Evolutionary conservation across 2,329 filamentous ascomycete species (phyloP), one percentile per base, ranked within the genome.

Genomic region (Blastomyces percursus): DNA sequence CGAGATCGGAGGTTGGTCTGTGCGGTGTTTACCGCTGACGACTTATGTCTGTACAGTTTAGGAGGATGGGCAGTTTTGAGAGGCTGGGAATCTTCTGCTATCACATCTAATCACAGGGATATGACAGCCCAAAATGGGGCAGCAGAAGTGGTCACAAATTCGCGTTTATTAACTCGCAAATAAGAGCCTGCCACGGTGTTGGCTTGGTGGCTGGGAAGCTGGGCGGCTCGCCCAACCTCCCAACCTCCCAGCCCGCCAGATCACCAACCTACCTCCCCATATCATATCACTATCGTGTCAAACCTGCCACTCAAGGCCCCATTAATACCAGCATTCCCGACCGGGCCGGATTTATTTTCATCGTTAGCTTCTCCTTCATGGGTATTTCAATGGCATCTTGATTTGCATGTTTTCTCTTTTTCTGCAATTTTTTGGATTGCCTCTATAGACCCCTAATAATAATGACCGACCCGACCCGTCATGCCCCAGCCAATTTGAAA

Each of bases 401-500:
- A 46, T 48, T 48, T 46, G 12, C 16, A 30, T 50, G 35, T 5
- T 24, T 27, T 30, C 38, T 61, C 6, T 16, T 27, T n/a, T 30
- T 9, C 35, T 57, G 42, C 24, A 5, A 5, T 46, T 61, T 56
- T 56, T 24, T 30, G 6, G 11, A 14, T 58, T 55, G 51, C 44
- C 35, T 38, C 65, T 68, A 66, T 59, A 61, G 46, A 50, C 24
- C 62, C 65, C 65, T 63, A 64, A 61, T 64, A 38, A 58, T 59
- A 59, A 66, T 64, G 62, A 60, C 63, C 63, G 67, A n/a, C n/a
- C n/a, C n/a, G n/a, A n/a, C n/a, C n/a, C n/a, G 69, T 59, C 67
- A 73, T 73, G 71, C 66, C 54, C 52, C 32, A 66, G 68, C 71
- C 46, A 71, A 68, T 64, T 65, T 77, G 63, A 71, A 72, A 64